These are phyloP conservation scores for Boletus edulis DNA, from an alignment of 768 basidiomycete genomes.

Conservation along the genomic window DNA sequence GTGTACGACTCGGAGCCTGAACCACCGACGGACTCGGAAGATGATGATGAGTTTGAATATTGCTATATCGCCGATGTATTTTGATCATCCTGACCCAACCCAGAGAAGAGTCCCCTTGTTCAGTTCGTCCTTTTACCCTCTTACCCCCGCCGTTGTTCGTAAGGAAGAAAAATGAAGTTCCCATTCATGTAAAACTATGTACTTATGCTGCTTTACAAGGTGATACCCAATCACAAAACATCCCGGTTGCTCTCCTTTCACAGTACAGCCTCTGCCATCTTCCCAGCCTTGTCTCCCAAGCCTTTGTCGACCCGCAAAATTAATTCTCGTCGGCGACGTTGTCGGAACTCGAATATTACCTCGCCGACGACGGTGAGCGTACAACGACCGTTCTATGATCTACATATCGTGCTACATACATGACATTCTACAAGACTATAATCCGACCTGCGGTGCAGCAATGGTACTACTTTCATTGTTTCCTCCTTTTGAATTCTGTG, in stretches of 20 bases:
- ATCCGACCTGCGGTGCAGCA: too few relatives aligned
- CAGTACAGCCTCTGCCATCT: too few relatives aligned
- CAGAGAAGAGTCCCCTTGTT: not conserved
- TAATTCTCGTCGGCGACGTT: not conserved
- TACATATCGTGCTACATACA: not conserved
- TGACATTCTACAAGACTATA: too few relatives aligned
- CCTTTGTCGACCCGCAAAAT: not conserved
- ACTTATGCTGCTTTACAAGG: too few relatives aligned
- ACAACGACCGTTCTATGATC: not conserved
- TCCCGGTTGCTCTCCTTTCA: too few relatives aligned
- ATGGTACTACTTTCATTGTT: not conserved
- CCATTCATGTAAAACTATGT: not conserved
- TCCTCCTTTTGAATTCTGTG: too few relatives aligned
- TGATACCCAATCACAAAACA: too few relatives aligned
- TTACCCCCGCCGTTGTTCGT: too few relatives aligned
- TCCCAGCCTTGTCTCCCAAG: not conserved
- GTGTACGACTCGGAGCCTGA: constrained; percentile 27
- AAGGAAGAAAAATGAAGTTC: not conserved
- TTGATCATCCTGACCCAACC: not conserved
- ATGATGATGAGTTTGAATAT: constrained; percentile 27
- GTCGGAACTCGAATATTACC: constrained; percentile 9
- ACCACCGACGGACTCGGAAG: constrained; percentile 17
- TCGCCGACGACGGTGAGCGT: too few relatives aligned
- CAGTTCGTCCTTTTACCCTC: not conserved
- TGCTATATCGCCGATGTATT: constrained; percentile 15